Base-by-base conservation (phyloP, 179 eudicot genomes). In the Spergularia azorica region DNA sequence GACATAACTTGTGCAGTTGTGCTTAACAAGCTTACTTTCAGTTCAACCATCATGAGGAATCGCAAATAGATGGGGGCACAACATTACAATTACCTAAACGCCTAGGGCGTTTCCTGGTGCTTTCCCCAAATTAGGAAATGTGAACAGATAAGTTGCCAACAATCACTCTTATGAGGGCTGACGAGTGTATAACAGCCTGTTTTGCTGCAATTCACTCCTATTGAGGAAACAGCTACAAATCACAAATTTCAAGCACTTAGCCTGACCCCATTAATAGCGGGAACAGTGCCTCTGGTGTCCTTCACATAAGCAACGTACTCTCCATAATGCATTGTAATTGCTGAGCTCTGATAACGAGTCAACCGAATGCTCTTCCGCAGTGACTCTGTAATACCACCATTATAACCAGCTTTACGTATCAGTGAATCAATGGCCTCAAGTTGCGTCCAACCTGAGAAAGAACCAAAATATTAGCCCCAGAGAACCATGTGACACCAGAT, bases 261-360 rank as follows among this genome's bases (percentile, higher is more conserved):
- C 88, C 86, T 90, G 67, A 73, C 66, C 72, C 91, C 97, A 38
- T 58, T 70, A 78, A 90, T 78, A 70, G 76, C 61, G 16, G 96
- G 94, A 41, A 81, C 83, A 71, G 75, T 74, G 63, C 92, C 95
- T 81, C 99, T 83, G 59, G 83, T 85, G 77, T 83, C 76, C 80
- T 81, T 86, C 78, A 91, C 95, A 78, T 88, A 85, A 52, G 90
- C 71, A 63, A 87, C 80, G 72, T 93, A 95, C 18, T 93, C 99
- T n/a, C 83, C 74, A 77, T 84, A 95, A 70, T 79, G 87, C 97
- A 95, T 88, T 51, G 95, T 90, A 43, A 84, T 91, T 79, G 89
- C 71, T 3, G 97, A 90, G 75, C 97, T 95, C 84, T 95, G 95
- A 72, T 95, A 95, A 51, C 97, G 97, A 63, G 99, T 95, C 77